Conservation (phyloP, 2,329 filamentous ascomycete genomes). For the Trichoderma sp. region DNA sequence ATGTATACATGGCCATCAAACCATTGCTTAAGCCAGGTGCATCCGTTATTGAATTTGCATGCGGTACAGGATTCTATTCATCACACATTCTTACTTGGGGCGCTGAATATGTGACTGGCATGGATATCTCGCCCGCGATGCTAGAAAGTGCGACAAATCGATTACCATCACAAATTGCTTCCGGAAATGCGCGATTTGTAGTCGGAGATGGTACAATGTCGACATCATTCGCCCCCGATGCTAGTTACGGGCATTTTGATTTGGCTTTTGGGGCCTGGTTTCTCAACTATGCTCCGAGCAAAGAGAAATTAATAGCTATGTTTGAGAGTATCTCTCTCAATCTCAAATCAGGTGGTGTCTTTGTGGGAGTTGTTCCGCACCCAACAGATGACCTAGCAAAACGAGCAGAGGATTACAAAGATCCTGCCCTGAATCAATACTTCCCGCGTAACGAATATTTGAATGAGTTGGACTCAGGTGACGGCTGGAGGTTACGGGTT, state of each 20-base stretch:
- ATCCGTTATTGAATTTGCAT: neutral
- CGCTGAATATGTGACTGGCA: neutral
- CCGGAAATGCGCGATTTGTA: neutral
- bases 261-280: conserved; percentile 19
- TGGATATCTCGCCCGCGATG: neutral
- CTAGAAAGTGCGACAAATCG: neutral
- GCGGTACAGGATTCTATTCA: conserved; percentile 7
- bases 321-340: conserved; percentile 21
- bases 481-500: neutral
- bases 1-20: neutral
- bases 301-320: conserved; percentile 14
- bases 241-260: neutral
- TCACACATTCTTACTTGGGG: neutral
- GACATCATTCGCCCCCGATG: neutral
- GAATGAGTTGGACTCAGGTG: neutral
- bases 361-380: conserved; percentile 19
- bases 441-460: neutral
- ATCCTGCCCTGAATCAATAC: neutral
- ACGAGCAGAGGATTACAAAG: neutral
- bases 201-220: neutral
- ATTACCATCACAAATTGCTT: neutral
- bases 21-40: neutral
- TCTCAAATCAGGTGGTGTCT: conserved; percentile 21
- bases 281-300: conserved; percentile 18
- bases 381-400: conserved; percentile 6